Conservation (phyloP, 2,329 filamentous ascomycete species). For the Arthrinium phaeospermum region DNA sequence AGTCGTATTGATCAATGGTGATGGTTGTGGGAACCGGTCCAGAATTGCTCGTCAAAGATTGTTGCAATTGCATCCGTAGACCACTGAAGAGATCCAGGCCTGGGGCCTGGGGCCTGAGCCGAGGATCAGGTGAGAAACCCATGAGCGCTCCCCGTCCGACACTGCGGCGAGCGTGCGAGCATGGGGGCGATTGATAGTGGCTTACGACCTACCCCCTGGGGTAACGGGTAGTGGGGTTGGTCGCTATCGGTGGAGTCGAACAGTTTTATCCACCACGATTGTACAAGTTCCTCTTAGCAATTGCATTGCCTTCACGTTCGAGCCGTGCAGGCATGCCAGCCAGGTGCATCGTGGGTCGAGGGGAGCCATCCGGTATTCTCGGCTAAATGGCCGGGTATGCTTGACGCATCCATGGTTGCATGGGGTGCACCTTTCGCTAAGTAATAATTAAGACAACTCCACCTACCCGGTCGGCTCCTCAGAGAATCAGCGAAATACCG, state of each 20-base stretch:
- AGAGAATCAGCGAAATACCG: conserved; percentile 7
- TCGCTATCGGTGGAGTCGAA: background rate
- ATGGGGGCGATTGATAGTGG: background rate
- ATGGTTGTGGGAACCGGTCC: background rate
- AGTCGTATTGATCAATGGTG: background rate
- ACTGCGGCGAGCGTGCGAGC: background rate
- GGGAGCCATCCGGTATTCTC: background rate
- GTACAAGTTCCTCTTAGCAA: background rate
- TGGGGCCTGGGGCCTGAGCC: background rate
- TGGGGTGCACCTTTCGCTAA: background rate
- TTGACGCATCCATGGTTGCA: background rate
- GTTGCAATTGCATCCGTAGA: background rate
- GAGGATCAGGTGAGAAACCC: conserved; percentile 4
- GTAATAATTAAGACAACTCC: background rate
- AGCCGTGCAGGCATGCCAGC: background rate
- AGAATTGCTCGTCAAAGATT: background rate
- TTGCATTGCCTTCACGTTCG: background rate
- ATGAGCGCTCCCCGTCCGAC: background rate
- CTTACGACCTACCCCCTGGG: conserved; percentile 7
- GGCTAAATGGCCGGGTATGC: conserved; percentile 7
- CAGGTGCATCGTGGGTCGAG: background rate
- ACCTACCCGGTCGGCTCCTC: conserved; percentile 4
- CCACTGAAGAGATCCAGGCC: background rate
- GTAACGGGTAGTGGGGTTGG: conserved; percentile 1
- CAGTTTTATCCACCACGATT: background rate